Percentiles rank a stretch among this genome's conserved stretches.
phyloP scores from a whole-genome alignment of 2,329 filamentous ascomycete species.

The Diaporthe citri region DNA sequence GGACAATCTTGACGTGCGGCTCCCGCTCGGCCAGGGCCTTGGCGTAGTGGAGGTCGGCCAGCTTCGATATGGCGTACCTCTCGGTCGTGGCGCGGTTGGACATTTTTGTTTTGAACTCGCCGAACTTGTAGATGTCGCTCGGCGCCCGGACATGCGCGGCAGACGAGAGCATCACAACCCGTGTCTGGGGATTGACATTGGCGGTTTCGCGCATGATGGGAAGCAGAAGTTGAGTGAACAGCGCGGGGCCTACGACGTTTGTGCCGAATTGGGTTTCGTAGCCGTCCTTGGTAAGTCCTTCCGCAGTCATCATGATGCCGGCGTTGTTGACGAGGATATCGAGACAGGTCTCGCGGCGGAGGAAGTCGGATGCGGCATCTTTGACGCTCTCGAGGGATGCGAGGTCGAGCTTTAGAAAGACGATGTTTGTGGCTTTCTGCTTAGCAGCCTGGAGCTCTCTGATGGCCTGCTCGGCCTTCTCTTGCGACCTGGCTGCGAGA shows the following conservation, averaged over 20 bases:
- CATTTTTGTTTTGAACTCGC: background rate
- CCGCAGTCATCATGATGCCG: constrained; percentile 50
- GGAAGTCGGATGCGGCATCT: constrained; percentile 47
- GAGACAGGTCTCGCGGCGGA: constrained; percentile 44
- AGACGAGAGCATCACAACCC: constrained; percentile 7
- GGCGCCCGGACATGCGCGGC: background rate
- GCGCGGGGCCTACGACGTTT: constrained; percentile 58
- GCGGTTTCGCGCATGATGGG: constrained; percentile 44
- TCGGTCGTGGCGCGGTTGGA: background rate
- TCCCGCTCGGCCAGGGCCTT: background rate
- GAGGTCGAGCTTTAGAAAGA: constrained; percentile 49
- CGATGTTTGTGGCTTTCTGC: background rate
- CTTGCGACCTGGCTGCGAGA: background rate
- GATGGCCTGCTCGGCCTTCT: constrained; percentile 11
- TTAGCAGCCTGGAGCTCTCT: background rate
- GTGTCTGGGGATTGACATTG: background rate
- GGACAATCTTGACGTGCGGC: background rate
- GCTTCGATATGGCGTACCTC: background rate
- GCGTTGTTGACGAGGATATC: constrained; percentile 62
- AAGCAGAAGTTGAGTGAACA: constrained; percentile 54
- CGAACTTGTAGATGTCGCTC: background rate
- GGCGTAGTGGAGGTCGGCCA: background rate
- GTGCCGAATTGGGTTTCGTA: constrained; percentile 17
- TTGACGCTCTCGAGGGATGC: constrained; percentile 49
- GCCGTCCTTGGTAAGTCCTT: constrained; percentile 4